Conservation (phyloP, 768 basidiomycete species). For the Auriscalpium vulgare region DNA sequence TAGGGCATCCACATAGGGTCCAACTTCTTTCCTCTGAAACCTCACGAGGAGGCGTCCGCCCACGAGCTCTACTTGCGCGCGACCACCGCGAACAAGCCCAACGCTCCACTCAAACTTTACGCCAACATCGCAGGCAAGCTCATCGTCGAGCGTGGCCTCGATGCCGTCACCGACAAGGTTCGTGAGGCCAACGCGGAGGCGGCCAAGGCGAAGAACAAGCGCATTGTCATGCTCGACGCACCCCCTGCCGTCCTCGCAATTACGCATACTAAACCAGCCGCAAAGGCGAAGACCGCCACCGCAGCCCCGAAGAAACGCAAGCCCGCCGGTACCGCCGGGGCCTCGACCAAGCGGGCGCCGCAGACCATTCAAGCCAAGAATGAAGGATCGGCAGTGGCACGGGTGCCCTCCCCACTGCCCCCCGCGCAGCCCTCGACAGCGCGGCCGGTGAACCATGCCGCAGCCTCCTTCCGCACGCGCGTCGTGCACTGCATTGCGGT, state of each 20-base stretch:
- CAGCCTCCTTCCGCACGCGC: constrained; percentile 26
- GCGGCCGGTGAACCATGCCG: constrained; percentile 1
- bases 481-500: constrained; percentile 49
- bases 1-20: constrained; percentile 54
- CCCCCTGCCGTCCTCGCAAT: constrained; percentile 23
- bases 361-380: constrained; percentile 12
- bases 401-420: constrained; percentile 22
- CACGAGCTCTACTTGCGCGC: constrained; percentile 72
- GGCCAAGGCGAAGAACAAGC: constrained; percentile 39
- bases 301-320: constrained; percentile 14
- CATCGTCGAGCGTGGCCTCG: constrained; percentile 55
- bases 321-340: neutral
- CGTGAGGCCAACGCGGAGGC: constrained; percentile 27
- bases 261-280: neutral
- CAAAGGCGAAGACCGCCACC: constrained; percentile 26
- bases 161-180: constrained; percentile 34
- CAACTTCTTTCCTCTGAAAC: constrained; percentile 51
- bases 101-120: constrained; percentile 61
- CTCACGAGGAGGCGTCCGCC: constrained; percentile 42
- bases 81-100: constrained; percentile 47
- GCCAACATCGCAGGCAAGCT: constrained; percentile 72
- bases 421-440: constrained; percentile 5
- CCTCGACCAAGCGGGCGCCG: constrained; percentile 8
- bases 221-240: constrained; percentile 33
- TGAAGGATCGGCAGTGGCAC: constrained; percentile 22